These are phyloP conservation scores for Hordeum pubiflorum DNA, from an alignment of 202 grass and related monocot genomes.

Conservation along the genomic window DNA sequence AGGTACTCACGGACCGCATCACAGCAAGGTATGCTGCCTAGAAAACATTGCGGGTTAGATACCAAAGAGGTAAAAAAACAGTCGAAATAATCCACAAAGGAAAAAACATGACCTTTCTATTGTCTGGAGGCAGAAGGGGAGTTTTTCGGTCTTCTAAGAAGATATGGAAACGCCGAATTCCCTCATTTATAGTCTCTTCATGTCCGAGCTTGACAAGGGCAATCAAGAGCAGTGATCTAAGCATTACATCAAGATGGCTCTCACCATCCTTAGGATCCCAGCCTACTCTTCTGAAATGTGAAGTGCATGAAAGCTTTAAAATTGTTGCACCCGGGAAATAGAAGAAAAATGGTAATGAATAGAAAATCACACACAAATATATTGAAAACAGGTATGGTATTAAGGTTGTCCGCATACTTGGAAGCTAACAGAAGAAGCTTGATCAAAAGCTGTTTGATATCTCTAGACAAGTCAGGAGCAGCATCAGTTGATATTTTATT, in stretches of 20 bases:
- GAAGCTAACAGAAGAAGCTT: slow-evolving; percentile 63
- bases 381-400: not conserved
- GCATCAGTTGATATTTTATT: slow-evolving; percentile 55
- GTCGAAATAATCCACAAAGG: not conserved
- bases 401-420: slow-evolving; percentile 38
- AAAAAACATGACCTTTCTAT: slow-evolving; percentile 56
- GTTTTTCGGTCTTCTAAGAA: slow-evolving; percentile 63
- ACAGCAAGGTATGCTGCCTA: slow-evolving; percentile 91
- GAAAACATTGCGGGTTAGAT: slow-evolving; percentile 24
- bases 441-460: slow-evolving; percentile 70
- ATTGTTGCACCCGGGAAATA: slow-evolving; percentile 1
- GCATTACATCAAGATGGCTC: slow-evolving; percentile 88
- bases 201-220: slow-evolving; percentile 73
- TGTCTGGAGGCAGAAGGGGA: slow-evolving; percentile 62
- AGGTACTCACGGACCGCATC: slow-evolving; percentile 51
- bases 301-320: slow-evolving; percentile 12
- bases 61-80: not conserved
- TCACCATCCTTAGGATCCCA: slow-evolving; percentile 74
- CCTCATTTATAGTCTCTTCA: slow-evolving; percentile 64
- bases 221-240: slow-evolving; percentile 70
- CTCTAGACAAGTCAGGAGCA: slow-evolving; percentile 54
- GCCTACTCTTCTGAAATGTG: slow-evolving; percentile 66
- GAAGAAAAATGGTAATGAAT: not conserved
- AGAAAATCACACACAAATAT: not conserved
- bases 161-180: slow-evolving; percentile 56